Evolutionary conservation across 805 yeast genomes (phyloP), one percentile per base, ranked within the genome.

Genomic region (Citeromyces nyonsensis): DNA sequence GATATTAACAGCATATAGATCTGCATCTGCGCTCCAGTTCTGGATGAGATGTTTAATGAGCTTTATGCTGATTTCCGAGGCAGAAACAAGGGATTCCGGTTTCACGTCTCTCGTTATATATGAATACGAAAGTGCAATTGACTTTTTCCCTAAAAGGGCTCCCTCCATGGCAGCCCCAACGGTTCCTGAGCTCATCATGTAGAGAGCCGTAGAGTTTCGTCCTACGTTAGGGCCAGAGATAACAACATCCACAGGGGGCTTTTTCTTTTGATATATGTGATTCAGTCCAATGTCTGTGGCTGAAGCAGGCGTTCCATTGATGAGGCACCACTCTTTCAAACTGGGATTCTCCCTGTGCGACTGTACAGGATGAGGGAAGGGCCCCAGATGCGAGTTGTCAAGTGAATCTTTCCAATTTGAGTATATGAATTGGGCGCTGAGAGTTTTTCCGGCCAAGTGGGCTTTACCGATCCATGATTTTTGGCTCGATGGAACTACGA

Each of bases 391-490:
- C 12, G 61, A 57, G 48, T 65, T 71, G 36, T 63, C 74, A 54
- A 40, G 60, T 36, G 62, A 57, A 10, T 38, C 34, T 12, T 54
- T 48, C 10, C 60, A 51, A 1, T 69, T 61, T 12, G 80, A 66
- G 44, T 81, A 81, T n/a, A 78, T 60, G 47, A 71, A 81, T 2
- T 69, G 59, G 2, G 79, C 69, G 2, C 69, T 56, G 27, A 79
- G 57, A 18, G 70, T 66, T 39, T 68, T 65, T 5, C 84, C 88
- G 0, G 93, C 93, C 45, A 91, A 73, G 58, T 86, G 96, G 5
- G 98, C 97, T 52, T 91, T 91, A 25, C 95, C 95, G 36, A 85
- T 88, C 98, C 98, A 91, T 10, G 96, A 86, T 43, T 91, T 61
- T 44, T 70, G 76, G 36, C 83, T 94, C 33, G 73, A 67, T 9